phyloP scores from a whole-genome alignment of 2,329 filamentous ascomycete genomes.

The Drechslerella dactyloides region DNA sequence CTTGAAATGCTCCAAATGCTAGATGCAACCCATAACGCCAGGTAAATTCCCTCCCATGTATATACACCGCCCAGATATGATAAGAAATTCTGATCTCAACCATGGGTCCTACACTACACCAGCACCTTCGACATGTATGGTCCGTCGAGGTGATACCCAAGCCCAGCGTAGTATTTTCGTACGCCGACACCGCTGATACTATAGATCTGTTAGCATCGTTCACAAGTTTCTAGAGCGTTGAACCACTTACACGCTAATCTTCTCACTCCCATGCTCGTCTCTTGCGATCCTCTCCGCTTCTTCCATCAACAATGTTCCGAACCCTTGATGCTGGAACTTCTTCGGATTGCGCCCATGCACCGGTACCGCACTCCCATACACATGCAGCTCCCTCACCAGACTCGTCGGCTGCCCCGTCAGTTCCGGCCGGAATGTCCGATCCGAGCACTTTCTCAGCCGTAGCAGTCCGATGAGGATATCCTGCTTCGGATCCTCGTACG shows the following conservation, averaged over 20 bases:
- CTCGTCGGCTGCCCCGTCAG: slow-evolving; percentile 85
- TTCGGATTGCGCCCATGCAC: slow-evolving; percentile 92
- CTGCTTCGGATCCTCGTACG: slow-evolving; percentile 97
- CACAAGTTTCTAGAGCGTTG: background rate
- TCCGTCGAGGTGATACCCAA: slow-evolving; percentile 93
- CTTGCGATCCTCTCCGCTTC: slow-evolving; percentile 94
- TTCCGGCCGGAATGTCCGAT: slow-evolving; percentile 88
- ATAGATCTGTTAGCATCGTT: slow-evolving; percentile 22
- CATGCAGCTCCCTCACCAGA: slow-evolving; percentile 90
- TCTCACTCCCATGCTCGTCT: slow-evolving; percentile 89
- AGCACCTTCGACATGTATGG: slow-evolving; percentile 73
- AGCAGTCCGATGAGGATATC: slow-evolving; percentile 94
- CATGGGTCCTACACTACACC: slow-evolving; percentile 56
- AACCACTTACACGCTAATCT: slow-evolving; percentile 76
- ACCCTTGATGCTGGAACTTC: slow-evolving; percentile 98
- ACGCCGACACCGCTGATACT: slow-evolving; percentile 94
- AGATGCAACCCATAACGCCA: background rate
- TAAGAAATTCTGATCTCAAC: background rate
- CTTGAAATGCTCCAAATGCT: background rate
- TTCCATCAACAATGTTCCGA: slow-evolving; percentile 95
- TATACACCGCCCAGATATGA: slow-evolving; percentile 5
- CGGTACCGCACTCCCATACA: slow-evolving; percentile 96
- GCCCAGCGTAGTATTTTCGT: slow-evolving; percentile 88
- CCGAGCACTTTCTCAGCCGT: slow-evolving; percentile 85
- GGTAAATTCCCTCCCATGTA: slow-evolving; percentile 12